phyloP scores from a whole-genome alignment of 2,329 filamentous ascomycete genomes.

The Cryphonectria radicalis region DNA sequence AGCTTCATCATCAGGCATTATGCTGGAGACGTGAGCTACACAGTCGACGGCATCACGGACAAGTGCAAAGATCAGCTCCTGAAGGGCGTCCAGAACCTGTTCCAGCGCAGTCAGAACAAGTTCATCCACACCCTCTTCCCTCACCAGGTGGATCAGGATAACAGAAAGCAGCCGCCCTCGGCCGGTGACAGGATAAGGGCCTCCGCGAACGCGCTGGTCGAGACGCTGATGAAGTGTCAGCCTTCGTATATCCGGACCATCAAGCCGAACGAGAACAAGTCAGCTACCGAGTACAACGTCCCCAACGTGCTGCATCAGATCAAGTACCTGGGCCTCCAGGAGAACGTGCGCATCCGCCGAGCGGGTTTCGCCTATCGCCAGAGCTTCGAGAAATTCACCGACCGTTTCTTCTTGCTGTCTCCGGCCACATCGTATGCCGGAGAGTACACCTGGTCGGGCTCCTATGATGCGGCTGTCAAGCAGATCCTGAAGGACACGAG shows the following conservation, averaged over 20 bases:
- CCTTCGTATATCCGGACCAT: constrained; percentile 99
- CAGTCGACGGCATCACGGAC: constrained; percentile 95
- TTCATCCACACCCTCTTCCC: constrained; percentile 93
- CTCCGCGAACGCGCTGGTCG: constrained; percentile 92
- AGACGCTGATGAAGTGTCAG: constrained; percentile 95
- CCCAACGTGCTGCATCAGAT: constrained; percentile 96
- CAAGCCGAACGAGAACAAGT: constrained; percentile 99
- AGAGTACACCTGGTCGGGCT: constrained; percentile 94
- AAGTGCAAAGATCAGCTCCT: constrained; percentile 99
- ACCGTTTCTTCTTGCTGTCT: constrained; percentile 93
- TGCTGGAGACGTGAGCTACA: constrained; percentile 93
- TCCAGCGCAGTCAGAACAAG: constrained; percentile 79
- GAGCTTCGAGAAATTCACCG: constrained; percentile 96
- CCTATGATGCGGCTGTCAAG: constrained; percentile 82
- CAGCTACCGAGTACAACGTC: constrained; percentile 86
- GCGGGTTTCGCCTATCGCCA: constrained; percentile 97
- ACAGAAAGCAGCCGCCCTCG: constrained; percentile 90
- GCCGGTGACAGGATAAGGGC: constrained; percentile 95
- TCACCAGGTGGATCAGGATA: constrained; percentile 91
- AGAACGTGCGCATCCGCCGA: constrained; percentile 96
- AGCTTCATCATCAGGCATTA: constrained; percentile 99
- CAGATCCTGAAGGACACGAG: constrained; percentile 96
- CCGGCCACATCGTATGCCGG: constrained; percentile 95
- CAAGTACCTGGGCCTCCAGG: constrained; percentile 98
- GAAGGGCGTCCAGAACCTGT: constrained; percentile 89